Conservation (phyloP, 2,329 filamentous ascomycete genomes). For the Gaeumannomyces sp. region DNA sequence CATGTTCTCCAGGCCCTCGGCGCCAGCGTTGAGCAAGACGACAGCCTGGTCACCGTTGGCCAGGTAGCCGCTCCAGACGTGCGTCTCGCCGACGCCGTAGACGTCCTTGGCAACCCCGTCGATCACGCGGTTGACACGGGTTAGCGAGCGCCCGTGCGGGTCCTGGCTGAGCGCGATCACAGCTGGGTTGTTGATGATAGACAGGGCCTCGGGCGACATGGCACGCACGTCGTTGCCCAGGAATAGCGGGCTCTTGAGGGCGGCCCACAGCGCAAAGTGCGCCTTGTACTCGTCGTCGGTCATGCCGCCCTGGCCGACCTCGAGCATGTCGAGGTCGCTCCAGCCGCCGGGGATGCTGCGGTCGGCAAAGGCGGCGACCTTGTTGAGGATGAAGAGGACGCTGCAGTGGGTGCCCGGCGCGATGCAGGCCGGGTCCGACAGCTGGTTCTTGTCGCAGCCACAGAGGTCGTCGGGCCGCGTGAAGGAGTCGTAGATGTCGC, state of each 20-base stretch:
- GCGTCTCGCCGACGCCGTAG: slow-evolving; percentile 15
- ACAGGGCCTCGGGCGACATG: slow-evolving; percentile 26
- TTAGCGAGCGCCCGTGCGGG: slow-evolving; percentile 31
- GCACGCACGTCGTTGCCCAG: slow-evolving; percentile 18
- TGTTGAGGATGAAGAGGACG: slow-evolving; percentile 23
- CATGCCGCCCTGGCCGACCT: slow-evolving; percentile 18
- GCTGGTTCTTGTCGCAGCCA: slow-evolving; percentile 8
- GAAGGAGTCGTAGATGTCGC: slow-evolving; percentile 28
- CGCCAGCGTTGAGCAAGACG: slow-evolving; percentile 36
- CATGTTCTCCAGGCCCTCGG: slow-evolving; percentile 34
- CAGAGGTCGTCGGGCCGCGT: slow-evolving; percentile 27
- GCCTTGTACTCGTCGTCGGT: slow-evolving; percentile 17
- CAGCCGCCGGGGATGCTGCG: slow-evolving; percentile 14
- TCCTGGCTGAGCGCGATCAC: slow-evolving; percentile 38
- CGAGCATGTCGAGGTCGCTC: slow-evolving; percentile 20
- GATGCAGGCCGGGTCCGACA: slow-evolving; percentile 8
- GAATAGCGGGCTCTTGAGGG: slow-evolving; percentile 17
- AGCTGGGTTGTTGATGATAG: slow-evolving; percentile 34
- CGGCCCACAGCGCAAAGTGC: slow-evolving; percentile 19
- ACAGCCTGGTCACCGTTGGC: slow-evolving; percentile 27
- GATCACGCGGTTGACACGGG: slow-evolving; percentile 7
- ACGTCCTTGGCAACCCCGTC: slow-evolving; percentile 11
- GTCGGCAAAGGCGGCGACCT: slow-evolving; percentile 16
- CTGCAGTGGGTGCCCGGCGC: slow-evolving; percentile 21
- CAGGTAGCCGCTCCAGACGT: slow-evolving; percentile 31